Conservation (phyloP, 495 filamentous ascomycete genomes). For the Aspergillus carlsbadensis region DNA sequence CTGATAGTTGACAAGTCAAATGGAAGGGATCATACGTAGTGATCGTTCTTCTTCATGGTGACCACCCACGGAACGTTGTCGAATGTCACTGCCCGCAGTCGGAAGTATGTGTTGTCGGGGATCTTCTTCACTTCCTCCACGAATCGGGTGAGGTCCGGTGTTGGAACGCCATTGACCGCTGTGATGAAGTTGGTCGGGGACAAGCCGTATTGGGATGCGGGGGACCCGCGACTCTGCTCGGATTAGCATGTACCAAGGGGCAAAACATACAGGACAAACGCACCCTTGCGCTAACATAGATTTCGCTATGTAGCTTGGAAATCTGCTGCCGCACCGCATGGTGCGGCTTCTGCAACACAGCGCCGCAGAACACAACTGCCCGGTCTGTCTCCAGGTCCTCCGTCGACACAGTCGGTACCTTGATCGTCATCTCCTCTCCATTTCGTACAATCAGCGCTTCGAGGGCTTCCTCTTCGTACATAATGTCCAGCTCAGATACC, state of each 20-base stretch:
- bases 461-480: slow-evolving; percentile 86
- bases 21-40: slow-evolving; percentile 60
- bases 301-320: slow-evolving; percentile 89
- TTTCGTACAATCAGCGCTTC: slow-evolving; percentile 86
- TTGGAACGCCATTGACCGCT: slow-evolving; percentile 84
- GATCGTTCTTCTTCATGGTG: slow-evolving; percentile 99
- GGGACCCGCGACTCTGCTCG: slow-evolving; percentile 66
- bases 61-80: slow-evolving; percentile 97
- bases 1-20: not conserved
- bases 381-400: slow-evolving; percentile 89
- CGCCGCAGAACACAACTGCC: slow-evolving; percentile 92
- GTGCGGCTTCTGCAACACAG: slow-evolving; percentile 88
- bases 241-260: slow-evolving; percentile 9
- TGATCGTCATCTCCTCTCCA: slow-evolving; percentile 72
- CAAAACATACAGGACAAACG: slow-evolving; percentile 18
- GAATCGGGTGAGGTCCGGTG: slow-evolving; percentile 77
- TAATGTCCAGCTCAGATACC: slow-evolving; percentile 88
- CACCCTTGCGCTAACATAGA: slow-evolving; percentile 89
- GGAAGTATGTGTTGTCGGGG: slow-evolving; percentile 96
- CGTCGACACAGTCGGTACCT: slow-evolving; percentile 83
- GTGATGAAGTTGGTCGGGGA: slow-evolving; percentile 97
- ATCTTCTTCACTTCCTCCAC: slow-evolving; percentile 78
- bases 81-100: slow-evolving; percentile 90
- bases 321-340: slow-evolving; percentile 98
- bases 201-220: slow-evolving; percentile 88